Conservation (phyloP, 768 basidiomycete genomes). For the Boletus subcaerulescens region DNA sequence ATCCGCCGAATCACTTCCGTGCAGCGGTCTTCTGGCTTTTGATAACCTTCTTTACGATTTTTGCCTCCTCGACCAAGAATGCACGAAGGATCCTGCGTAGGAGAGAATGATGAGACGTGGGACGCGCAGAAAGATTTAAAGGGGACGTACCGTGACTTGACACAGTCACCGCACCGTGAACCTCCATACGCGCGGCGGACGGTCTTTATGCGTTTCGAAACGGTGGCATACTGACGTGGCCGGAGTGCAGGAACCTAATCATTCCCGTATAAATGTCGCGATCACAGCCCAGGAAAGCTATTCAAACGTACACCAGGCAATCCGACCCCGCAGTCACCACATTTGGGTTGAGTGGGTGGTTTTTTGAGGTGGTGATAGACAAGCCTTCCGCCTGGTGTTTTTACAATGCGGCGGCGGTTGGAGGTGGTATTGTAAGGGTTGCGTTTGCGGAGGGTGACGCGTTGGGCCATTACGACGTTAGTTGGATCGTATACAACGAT, state of each 20-base stretch:
- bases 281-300: not conserved
- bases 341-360: slow-evolving; percentile 86
- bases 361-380: slow-evolving; percentile 99
- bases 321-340: slow-evolving; percentile 95
- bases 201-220: slow-evolving; percentile 97
- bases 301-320: slow-evolving; percentile 83
- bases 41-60: slow-evolving; percentile 99
- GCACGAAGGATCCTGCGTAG: slow-evolving; percentile 84
- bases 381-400: slow-evolving; percentile 98
- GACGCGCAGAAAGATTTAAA: not conserved
- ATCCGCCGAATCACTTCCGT: slow-evolving; percentile 22
- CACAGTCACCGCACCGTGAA: slow-evolving; percentile 93
- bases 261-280: not conserved
- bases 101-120: not conserved
- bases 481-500: not conserved
- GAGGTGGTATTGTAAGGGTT: slow-evolving; percentile 98
- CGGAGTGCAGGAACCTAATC: slow-evolving; percentile 89
- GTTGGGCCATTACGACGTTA: slow-evolving; percentile 82
- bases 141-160: slow-evolving; percentile 82
- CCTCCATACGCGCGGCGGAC: slow-evolving; percentile 97
- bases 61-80: slow-evolving; percentile 99
- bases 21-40: slow-evolving; percentile 61
- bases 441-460: slow-evolving; percentile 99
- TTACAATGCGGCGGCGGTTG: slow-evolving; percentile 90
- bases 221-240: slow-evolving; percentile 91